phyloP scores from a whole-genome alignment of 2,329 filamentous ascomycete genomes.

The Trichoderma sp. region DNA sequence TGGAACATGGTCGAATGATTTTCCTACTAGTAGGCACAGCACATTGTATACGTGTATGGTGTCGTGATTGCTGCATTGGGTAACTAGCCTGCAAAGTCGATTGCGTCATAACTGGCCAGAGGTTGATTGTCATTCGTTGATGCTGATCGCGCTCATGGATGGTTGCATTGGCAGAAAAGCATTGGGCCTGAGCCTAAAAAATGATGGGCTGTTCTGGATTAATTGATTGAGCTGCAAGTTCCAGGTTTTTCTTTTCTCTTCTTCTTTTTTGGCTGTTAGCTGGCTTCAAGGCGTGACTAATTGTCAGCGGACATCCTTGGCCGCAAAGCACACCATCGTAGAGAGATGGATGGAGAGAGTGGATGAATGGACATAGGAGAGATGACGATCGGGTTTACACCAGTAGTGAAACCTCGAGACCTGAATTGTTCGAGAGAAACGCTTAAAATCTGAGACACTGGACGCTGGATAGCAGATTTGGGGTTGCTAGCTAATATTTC shows the following conservation, averaged over 20 bases:
- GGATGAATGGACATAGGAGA: background rate
- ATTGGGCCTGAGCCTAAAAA: background rate
- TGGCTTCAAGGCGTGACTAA: background rate
- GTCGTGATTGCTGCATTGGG: background rate
- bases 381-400: background rate
- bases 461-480: no score
- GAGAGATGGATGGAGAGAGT: background rate
- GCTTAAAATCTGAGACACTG: no score
- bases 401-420: background rate
- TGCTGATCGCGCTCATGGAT: background rate
- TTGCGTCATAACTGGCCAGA: conserved; percentile 14
- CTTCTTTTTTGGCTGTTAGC: background rate
- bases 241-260: background rate
- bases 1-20: background rate
- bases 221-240: background rate
- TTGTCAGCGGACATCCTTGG: background rate
- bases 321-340: background rate
- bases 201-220: background rate
- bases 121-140: background rate
- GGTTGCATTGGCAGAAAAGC: background rate
- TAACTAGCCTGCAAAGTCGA: background rate
- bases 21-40: background rate
- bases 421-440: background rate
- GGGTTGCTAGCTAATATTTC: no score
- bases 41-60: background rate